Conservation (phyloP, 257 asterid genomes). For the Fraxinus pennsylvanica region DNA sequence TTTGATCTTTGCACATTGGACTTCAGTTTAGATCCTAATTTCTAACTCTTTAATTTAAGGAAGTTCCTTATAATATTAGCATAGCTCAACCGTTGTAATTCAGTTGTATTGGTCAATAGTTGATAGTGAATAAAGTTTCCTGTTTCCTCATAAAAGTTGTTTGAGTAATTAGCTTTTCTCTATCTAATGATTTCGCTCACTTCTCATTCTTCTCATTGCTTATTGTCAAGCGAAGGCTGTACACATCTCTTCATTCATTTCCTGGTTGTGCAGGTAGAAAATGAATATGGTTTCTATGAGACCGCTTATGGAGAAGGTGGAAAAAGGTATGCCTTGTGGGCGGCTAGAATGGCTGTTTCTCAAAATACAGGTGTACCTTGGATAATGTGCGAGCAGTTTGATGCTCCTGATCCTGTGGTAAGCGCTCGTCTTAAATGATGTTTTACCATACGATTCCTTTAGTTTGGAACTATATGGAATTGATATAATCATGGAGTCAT, state of each 20-base stretch:
- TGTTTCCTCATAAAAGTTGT: background rate
- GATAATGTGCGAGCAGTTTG: slow-evolving; percentile 94
- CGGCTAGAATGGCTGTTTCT: slow-evolving; percentile 84
- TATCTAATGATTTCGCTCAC: background rate
- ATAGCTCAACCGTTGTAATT: background rate
- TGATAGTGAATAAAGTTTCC: background rate
- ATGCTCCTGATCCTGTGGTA: slow-evolving; percentile 80
- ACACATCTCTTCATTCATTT: background rate
- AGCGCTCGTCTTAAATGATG: slow-evolving; percentile 24
- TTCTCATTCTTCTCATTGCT: background rate
- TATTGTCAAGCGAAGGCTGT: slow-evolving; percentile 20
- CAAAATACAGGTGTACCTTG: slow-evolving; percentile 91
- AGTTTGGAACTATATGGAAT: background rate
- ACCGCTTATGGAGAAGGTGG: slow-evolving; percentile 88
- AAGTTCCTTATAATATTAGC: background rate
- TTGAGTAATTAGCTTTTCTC: slow-evolving; percentile 8
- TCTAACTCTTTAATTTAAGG: background rate
- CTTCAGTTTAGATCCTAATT: background rate
- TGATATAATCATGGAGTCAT: background rate
- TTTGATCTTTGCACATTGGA: background rate
- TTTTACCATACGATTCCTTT: background rate
- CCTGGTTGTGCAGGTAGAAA: slow-evolving; percentile 68
- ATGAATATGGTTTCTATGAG: slow-evolving; percentile 85
- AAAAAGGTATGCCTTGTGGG: slow-evolving; percentile 78
- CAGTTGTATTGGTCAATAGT: background rate